These are phyloP conservation scores for Hortaea sp. DNA, from an alignment of 2,329 filamentous ascomycete species.

Conservation along the genomic window DNA sequence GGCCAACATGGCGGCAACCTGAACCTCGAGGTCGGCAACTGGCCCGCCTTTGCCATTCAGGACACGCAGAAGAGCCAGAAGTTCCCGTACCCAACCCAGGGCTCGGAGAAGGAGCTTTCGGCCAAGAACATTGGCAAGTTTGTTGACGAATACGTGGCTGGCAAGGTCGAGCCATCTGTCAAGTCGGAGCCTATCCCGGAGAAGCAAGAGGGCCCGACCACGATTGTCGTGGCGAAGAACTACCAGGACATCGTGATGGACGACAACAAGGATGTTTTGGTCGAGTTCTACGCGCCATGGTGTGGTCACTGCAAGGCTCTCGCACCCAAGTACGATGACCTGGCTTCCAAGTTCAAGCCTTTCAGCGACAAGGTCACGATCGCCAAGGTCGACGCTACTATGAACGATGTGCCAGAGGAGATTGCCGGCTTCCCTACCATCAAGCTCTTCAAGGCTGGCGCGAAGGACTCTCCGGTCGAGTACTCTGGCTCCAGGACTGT, in stretches of 20 bases:
- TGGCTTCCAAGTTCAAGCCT: conserved; percentile 46
- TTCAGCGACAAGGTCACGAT: conserved; percentile 51
- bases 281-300: conserved; percentile 96
- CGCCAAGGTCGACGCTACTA: conserved; percentile 90
- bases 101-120: conserved; percentile 71
- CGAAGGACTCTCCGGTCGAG: conserved; percentile 73
- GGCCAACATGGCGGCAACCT: conserved; percentile 93
- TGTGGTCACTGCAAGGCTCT: conserved; percentile 62
- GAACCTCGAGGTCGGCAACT: conserved; percentile 90
- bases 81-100: conserved; percentile 61
- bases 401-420: conserved; percentile 94
- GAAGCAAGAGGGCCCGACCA: conserved; percentile 80
- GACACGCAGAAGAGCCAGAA: conserved; percentile 92
- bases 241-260: conserved; percentile 89
- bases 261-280: conserved; percentile 88
- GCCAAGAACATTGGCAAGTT: conserved; percentile 66
- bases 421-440: conserved; percentile 98
- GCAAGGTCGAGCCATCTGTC: conserved; percentile 90
- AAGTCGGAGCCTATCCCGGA: conserved; percentile 97
- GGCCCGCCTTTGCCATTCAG: conserved; percentile 97
- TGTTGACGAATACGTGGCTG: conserved; percentile 71
- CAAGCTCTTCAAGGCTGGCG: conserved; percentile 89
- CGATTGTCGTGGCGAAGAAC: conserved; percentile 81
- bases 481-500: conserved; percentile 82
- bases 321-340: conserved; percentile 58